Base-by-base conservation (phyloP, 2,329 filamentous ascomycete genomes). In the Mariannaea elegans region DNA sequence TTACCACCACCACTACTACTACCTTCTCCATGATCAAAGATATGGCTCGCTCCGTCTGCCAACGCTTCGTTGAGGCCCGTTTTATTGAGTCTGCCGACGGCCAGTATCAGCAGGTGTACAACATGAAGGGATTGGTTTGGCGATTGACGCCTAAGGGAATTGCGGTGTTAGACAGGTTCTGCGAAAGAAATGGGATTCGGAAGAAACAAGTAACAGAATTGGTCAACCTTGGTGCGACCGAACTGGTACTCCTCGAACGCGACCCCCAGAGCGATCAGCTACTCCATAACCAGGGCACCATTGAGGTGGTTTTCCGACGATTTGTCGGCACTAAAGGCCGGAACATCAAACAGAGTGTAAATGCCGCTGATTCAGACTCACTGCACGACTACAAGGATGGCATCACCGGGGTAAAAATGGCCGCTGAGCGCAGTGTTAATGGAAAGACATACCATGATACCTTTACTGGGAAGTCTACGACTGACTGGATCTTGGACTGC, bases 1-100 rank as follows among this genome's bases (percentile, higher is more conserved):
- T 99, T 41, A 97, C 94, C 1, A 98, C 94, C 0, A 99, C 94
- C 0, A 98, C 95, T 0, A 98, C 94, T 0, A 98, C 95, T 0
- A 98, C 94, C 2, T 99, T 98, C 75, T 97, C 94, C 61, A 99
- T 99, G 94, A 94, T 94, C 50, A 95, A 94, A 77, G 94, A 97
- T 74, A 98, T 98, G 94, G 94, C 95, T 29, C 87, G 93, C 56
- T 94, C 93, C 3, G 93, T 97, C 57, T 98, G 94, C 76, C 92
- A 96, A 74, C 89, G 94, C 38, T 98, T 98, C 70, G 85, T 97
- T 61, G 94, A 98, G 71, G 94, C 94, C 53, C 87, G 94, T 58
- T 96, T 97, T 76, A 93, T 98, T 54, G 94, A 98, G 78, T 92
- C 93, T 3, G 91, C 93, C 10, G 94, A 98, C 74, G 93, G 93